Evolutionary conservation across 345 rosid species (phyloP).

Genomic region (Gynandropsis gynandra): DNA sequence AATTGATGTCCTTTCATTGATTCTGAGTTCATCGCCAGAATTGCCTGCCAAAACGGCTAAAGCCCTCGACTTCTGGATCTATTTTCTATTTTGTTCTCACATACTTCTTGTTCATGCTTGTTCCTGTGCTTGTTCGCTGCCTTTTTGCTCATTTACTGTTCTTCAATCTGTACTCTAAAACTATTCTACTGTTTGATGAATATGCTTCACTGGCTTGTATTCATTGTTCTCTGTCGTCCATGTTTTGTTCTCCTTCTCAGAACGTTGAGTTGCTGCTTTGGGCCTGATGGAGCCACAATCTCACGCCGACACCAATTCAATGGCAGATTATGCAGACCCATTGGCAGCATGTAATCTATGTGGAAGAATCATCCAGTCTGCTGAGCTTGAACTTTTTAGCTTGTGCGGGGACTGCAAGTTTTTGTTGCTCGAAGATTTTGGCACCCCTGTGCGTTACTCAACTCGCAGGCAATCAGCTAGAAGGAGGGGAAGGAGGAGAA

Average conservation of each 20-base stretch:
- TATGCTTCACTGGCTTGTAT: too few species aligned
- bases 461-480: slow-evolving; percentile 28
- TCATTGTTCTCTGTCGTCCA: slow-evolving; percentile 1
- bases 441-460: slow-evolving; percentile 38
- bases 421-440: slow-evolving; percentile 60
- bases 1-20: too few species aligned
- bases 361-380: slow-evolving; percentile 32
- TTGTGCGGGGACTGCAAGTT: slow-evolving; percentile 80
- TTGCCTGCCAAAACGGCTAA: too few species aligned
- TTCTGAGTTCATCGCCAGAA: too few species aligned
- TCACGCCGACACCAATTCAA: slow-evolving; percentile 21
- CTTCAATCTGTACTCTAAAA: too few species aligned
- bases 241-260: slow-evolving; percentile 12
- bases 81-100: too few species aligned
- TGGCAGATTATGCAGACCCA: slow-evolving; percentile 25
- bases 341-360: slow-evolving; percentile 52
- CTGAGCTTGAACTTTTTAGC: slow-evolving; percentile 38
- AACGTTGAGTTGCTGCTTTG: slow-evolving; percentile 17
- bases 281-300: slow-evolving; percentile 38
- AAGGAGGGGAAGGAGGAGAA: slow-evolving; percentile 33
- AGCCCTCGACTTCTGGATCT: too few species aligned
- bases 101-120: too few species aligned
- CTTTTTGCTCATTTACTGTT: too few species aligned
- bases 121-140: too few species aligned
- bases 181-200: too few species aligned